Evolutionary conservation across 164 flowering plant genomes (phyloP).

Genomic region (Aristolochia contorta): DNA sequence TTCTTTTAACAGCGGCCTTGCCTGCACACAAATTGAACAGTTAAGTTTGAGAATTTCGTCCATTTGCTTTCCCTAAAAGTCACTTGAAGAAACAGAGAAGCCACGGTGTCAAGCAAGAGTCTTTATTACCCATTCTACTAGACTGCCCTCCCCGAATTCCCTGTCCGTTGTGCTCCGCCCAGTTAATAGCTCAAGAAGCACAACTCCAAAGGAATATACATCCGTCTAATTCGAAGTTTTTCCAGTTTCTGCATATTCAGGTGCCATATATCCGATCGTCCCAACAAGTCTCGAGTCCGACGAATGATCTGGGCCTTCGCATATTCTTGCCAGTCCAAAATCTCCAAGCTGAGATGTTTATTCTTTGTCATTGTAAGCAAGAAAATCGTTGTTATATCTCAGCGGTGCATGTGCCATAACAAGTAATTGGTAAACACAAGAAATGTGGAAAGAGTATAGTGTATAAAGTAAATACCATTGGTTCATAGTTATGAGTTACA

Average conservation of each 20-base stretch:
- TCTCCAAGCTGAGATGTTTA: constrained; percentile 49
- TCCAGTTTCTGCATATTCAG: constrained; percentile 69
- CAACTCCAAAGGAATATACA: constrained; percentile 67
- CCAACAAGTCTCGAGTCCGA: constrained; percentile 51
- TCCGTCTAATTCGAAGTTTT: constrained; percentile 58
- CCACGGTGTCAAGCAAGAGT: background rate
- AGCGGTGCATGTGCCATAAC: background rate
- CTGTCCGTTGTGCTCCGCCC: constrained; percentile 45
- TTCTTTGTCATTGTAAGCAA: constrained; percentile 3
- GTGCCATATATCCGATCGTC: constrained; percentile 65
- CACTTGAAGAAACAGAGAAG: too few species aligned
- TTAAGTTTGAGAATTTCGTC: too few species aligned
- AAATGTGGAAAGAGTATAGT: background rate
- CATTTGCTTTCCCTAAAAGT: too few species aligned
- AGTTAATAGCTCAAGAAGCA: constrained; percentile 55
- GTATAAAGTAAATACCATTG: constrained; percentile 33
- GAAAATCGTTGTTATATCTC: too few species aligned
- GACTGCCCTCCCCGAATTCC: constrained; percentile 37
- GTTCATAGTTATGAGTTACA: constrained; percentile 49
- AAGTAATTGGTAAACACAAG: background rate
- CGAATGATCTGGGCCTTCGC: constrained; percentile 27
- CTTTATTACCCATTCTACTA: constrained; percentile 61
- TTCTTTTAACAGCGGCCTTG: constrained; percentile 57
- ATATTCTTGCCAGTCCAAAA: constrained; percentile 60
- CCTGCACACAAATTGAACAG: constrained; percentile 27